Evolutionary conservation across 2,329 filamentous ascomycete species (phyloP).

Genomic region (Bipolaris cookei): DNA sequence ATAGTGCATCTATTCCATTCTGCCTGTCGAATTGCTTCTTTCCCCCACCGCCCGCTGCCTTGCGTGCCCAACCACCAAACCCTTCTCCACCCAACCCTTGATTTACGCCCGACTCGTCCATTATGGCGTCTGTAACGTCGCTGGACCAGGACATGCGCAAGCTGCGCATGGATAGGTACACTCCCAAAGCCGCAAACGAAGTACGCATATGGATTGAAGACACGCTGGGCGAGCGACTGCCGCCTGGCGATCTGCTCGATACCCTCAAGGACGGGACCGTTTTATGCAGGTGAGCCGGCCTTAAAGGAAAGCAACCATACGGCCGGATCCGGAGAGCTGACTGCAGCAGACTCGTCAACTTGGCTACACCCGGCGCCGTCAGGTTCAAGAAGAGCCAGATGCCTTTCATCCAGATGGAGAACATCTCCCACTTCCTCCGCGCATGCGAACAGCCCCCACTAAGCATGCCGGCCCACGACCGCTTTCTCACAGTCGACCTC

Average conservation of each 20-base stretch:
- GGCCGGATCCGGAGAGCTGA: neutral
- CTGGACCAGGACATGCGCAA: constrained; percentile 95
- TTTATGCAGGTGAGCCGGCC: constrained; percentile 79
- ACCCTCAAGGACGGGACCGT: constrained; percentile 88
- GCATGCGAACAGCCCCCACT: constrained; percentile 86
- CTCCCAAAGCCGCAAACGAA: constrained; percentile 86
- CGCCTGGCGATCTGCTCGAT: constrained; percentile 79
- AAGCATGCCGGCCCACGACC: constrained; percentile 88
- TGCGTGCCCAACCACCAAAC: neutral
- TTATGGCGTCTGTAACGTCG: constrained; percentile 91
- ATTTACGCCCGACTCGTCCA: constrained; percentile 25
- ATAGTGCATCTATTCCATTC: constrained; percentile 1
- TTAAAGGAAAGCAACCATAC: neutral
- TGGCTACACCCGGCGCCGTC: constrained; percentile 76
- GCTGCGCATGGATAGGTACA: constrained; percentile 91
- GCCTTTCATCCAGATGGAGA: constrained; percentile 99
- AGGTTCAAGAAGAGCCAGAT: constrained; percentile 91
- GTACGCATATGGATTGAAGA: constrained; percentile 85
- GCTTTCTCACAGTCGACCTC: constrained; percentile 95
- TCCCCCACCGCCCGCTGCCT: neutral
- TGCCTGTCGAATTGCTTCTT: neutral
- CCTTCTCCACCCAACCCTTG: neutral
- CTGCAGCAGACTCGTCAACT: constrained; percentile 75
- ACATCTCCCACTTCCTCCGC: constrained; percentile 93
- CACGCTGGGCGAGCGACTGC: constrained; percentile 74